Base-by-base conservation (phyloP, 1,284 basidiomycete species). In the Crepidotus sp. region DNA sequence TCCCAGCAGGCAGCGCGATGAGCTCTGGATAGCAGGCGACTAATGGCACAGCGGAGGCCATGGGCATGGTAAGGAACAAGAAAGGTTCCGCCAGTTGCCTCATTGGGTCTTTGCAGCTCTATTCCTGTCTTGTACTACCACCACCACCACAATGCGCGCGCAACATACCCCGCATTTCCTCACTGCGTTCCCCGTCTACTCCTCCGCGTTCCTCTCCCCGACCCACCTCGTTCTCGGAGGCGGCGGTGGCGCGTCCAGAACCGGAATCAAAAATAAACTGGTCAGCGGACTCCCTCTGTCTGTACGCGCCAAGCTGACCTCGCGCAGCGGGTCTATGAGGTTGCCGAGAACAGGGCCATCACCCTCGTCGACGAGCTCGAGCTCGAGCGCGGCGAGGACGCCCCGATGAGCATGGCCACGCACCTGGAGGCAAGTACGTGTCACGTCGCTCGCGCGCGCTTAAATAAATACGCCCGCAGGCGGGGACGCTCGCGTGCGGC, bases 191-290 rank as follows among this genome's bases (percentile, higher is more conserved):
- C 92, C 92, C 0, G 81, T 95, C 39, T 95, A 92, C 59, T 89
- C 87, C 6, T 80, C 83, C 44, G 78, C 80, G n/a, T 97, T 94
- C 66, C 62, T 87, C 10, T 76, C 81, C 0, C 70, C 80, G 17
- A 70, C 76, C 39, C 68, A 78, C n/a, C 66, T 96, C n/a, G 69
- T 93, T 10, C 69, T 95, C 3, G 93, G 91, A 2, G 93, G 92
- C 2, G 93, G 93, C 19, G 93, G 93, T 1, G 93, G 94, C 15
- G 76, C 69, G 51, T 70, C 80, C 51, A 72, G 71, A 52, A 90
- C 76, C 41, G 93, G 93, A 2, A 85, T 97, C 52, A 89, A 89
- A 68, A 97, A 97, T 67, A 91, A 91, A 63, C 64, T 97, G 50
- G 93, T 89, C 40, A 42, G 25, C 21, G 40, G 37, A 29, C 21